Evolutionary conservation across 176 grass and related monocot species (phyloP).

Genomic region (Ampelocalamus luodianensis): DNA sequence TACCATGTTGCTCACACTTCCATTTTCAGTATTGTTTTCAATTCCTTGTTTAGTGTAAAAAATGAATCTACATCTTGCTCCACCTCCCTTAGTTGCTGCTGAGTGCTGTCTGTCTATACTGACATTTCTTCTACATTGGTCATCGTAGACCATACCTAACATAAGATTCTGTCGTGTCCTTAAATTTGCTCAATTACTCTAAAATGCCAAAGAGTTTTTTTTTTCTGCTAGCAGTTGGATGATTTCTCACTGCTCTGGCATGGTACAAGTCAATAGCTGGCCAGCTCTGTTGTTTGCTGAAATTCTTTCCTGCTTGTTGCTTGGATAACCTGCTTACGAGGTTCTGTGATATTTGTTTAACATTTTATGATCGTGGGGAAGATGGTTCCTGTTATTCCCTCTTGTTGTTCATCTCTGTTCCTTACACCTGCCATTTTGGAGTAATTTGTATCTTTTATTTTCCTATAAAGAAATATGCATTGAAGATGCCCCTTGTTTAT

Average conservation of each 20-base stretch:
- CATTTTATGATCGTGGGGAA: neutral
- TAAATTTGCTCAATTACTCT: neutral
- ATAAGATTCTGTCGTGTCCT: neutral
- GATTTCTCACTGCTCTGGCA: neutral
- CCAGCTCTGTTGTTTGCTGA: neutral
- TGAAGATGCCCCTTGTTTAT: neutral
- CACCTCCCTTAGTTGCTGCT: neutral
- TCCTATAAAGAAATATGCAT: neutral
- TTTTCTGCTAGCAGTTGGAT: neutral
- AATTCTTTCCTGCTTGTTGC: neutral
- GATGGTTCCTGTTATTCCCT: neutral
- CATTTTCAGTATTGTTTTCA: neutral
- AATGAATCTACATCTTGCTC: neutral
- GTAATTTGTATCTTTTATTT: neutral
- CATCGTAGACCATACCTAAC: neutral
- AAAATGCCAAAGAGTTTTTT: neutral
- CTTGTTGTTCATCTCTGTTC: neutral
- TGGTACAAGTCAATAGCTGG: neutral
- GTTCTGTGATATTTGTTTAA: neutral
- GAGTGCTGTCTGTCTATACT: neutral
- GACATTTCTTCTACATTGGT: slow-evolving; percentile 17
- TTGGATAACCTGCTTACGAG: neutral
- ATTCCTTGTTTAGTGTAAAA: neutral
- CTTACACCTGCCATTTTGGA: neutral
- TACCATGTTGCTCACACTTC: neutral